phyloP scores from a whole-genome alignment of 2,329 filamentous ascomycete species.

The Paecilomyces sp. region DNA sequence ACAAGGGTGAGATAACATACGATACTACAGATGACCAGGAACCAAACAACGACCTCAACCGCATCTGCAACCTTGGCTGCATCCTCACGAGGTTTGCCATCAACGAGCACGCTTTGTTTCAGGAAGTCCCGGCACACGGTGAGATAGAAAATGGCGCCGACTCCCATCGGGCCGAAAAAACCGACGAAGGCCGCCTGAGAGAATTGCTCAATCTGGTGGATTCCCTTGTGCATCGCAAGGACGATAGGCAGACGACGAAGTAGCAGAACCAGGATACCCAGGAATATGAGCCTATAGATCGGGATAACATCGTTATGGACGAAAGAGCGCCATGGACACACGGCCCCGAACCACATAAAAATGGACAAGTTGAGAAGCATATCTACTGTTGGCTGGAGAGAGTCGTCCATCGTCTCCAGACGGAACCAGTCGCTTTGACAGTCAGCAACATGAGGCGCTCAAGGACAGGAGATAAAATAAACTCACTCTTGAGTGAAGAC shows the following conservation, averaged over 20 bases:
- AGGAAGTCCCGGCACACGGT: constrained; percentile 76
- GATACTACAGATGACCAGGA: constrained; percentile 73
- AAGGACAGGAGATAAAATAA: neutral
- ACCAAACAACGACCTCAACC: constrained; percentile 73
- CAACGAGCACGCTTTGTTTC: constrained; percentile 43
- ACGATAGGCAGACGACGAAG: constrained; percentile 73
- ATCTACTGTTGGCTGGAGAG: constrained; percentile 87
- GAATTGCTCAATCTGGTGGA: constrained; percentile 69
- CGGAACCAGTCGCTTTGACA: constrained; percentile 73
- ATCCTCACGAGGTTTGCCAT: constrained; percentile 58
- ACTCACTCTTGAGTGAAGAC: constrained; percentile 75
- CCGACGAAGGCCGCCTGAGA: constrained; percentile 79
- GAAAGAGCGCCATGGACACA: constrained; percentile 74
- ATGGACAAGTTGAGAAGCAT: constrained; percentile 86
- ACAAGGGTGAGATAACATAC: constrained; percentile 43
- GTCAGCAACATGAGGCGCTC: constrained; percentile 7
- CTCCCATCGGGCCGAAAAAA: constrained; percentile 89
- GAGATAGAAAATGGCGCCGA: constrained; percentile 84
- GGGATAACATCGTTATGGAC: constrained; percentile 61
- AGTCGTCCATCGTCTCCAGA: constrained; percentile 79
- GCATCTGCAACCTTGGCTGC: constrained; percentile 59
- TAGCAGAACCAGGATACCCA: constrained; percentile 70
- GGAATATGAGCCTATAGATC: constrained; percentile 61
- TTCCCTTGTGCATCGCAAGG: constrained; percentile 63
- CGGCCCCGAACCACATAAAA: constrained; percentile 86